These are phyloP conservation scores for Thymus quinquecostatus DNA, from an alignment of 257 asterid genomes.

Conservation along the genomic window DNA sequence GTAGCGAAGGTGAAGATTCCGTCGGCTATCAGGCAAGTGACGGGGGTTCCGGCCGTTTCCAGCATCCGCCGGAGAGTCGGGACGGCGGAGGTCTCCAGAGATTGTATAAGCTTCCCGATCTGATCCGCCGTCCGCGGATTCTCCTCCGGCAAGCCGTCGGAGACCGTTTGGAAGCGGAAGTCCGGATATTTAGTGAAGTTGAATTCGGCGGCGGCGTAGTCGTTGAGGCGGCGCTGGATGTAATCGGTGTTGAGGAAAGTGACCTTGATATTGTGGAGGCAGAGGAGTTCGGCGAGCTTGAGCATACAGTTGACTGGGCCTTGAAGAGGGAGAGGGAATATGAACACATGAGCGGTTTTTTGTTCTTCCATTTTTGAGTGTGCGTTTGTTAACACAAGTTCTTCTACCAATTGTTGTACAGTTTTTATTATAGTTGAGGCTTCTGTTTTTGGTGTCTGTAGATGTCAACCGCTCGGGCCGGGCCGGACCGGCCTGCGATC, in stretches of 20 bases:
- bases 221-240: slow-evolving; percentile 52
- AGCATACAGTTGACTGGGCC: slow-evolving; percentile 78
- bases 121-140: slow-evolving; percentile 46
- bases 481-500: too few species aligned
- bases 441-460: not conserved
- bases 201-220: slow-evolving; percentile 10
- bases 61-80: slow-evolving; percentile 54
- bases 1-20: slow-evolving; percentile 57
- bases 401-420: too few species aligned
- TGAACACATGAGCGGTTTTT: slow-evolving; percentile 54
- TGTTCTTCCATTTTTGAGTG: slow-evolving; percentile 19
- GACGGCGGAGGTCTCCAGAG: slow-evolving; percentile 44
- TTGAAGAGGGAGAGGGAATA: slow-evolving; percentile 69
- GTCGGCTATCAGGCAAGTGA: slow-evolving; percentile 58
- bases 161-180: slow-evolving; percentile 42
- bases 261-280: slow-evolving; percentile 41
- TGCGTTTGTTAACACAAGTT: too few species aligned
- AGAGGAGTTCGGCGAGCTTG: slow-evolving; percentile 57
- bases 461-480: too few species aligned
- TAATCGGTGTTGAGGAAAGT: slow-evolving; percentile 76
- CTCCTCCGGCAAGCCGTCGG: slow-evolving; percentile 63
- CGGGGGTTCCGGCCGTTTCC: slow-evolving; percentile 13
- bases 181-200: slow-evolving; percentile 39
- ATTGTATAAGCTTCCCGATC: slow-evolving; percentile 30
- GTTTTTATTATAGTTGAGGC: not conserved